Conservation (phyloP, 257 asterid species). For the Scutellaria barbata region DNA sequence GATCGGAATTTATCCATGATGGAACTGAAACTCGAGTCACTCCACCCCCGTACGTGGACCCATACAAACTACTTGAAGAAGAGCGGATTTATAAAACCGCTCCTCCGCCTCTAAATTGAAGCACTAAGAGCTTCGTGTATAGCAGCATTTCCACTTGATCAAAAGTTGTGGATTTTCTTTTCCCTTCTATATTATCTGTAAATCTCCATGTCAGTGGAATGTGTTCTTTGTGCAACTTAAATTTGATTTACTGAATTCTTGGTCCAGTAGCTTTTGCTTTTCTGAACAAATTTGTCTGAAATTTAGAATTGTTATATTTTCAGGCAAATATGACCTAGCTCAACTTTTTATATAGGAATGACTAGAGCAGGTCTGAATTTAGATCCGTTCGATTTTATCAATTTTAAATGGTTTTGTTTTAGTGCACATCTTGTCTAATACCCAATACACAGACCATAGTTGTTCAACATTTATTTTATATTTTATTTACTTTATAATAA, state of each 20-base stretch:
- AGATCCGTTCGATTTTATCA: neutral
- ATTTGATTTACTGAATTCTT: neutral
- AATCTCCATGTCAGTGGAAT: conserved; percentile 10
- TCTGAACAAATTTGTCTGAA: neutral
- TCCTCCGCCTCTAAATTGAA: conserved; percentile 61
- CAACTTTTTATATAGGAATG: neutral
- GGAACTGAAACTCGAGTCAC: conserved; percentile 43
- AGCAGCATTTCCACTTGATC: conserved; percentile 37
- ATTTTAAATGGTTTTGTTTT: neutral
- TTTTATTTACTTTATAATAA: neutral
- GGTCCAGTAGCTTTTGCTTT: neutral
- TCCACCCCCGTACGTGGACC: conserved; percentile 71
- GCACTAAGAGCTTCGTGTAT: conserved; percentile 32
- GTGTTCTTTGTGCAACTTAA: conserved; percentile 5
- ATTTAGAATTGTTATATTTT: neutral
- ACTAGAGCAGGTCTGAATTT: neutral
- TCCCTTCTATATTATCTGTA: conserved; percentile 24
- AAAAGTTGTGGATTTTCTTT: conserved; percentile 5
- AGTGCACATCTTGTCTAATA: neutral
- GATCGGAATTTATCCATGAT: conserved; percentile 75
- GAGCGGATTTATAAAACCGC: conserved; percentile 68
- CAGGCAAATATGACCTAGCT: neutral
- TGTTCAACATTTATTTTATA: neutral
- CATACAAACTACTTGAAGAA: conserved; percentile 81
- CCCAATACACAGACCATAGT: neutral